Base-by-base conservation (phyloP, 1,284 basidiomycete genomes). In the Cryptococcus hybrid region DNA sequence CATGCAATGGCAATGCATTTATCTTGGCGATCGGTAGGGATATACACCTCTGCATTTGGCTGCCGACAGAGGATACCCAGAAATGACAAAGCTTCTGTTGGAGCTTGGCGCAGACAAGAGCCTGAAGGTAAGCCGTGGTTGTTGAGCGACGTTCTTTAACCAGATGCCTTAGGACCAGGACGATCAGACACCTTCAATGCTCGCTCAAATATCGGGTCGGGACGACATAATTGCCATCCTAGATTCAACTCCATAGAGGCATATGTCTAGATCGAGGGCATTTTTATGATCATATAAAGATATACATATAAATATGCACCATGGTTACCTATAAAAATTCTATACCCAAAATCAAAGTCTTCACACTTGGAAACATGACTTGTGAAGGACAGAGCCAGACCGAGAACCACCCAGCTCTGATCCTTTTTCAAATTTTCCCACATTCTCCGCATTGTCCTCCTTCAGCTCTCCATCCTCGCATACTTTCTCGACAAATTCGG, bases 41-140 rank as follows among this genome's bases (percentile, higher is more conserved):
- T 92, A 89, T 70, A 88, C 91, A 0, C 83, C 91, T 11, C 74
- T 95, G 24, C 92, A 95, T 68, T 81, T 94, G 0, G 18, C 18
- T 18, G 18, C 18, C 18, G 18, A 18, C 18, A 18, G 18, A 18
- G 18, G 18, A 18, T 18, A 18, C 18, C 18, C 18, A 12, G n/a
- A 80, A 0, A 78, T 84, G 0, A 88, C 88, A 3, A 75, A 82
- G 62, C 56, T 85, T 3, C 75, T 95, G 35, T 71, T 93, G n/a
- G 67, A 77, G 8, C 80, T 80, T 45, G 89, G 89, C 0, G 90
- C 87, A 4, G 84, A 91, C 67, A 71, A 68, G 46, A 72, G 71
- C 30, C 74, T 88, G n/a, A 69, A 90, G 87, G 91, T 72, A 40
- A 57, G 65, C 52, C 13, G 0, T 5, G 12, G 11, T 42, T 42